A percentile compares a stretch with the other conserved stretches of the same genome.
These are phyloP conservation scores for Ophiostoma novo-ulmi DNA, from an alignment of 2,329 filamentous ascomycete species.

Conservation along the genomic window DNA sequence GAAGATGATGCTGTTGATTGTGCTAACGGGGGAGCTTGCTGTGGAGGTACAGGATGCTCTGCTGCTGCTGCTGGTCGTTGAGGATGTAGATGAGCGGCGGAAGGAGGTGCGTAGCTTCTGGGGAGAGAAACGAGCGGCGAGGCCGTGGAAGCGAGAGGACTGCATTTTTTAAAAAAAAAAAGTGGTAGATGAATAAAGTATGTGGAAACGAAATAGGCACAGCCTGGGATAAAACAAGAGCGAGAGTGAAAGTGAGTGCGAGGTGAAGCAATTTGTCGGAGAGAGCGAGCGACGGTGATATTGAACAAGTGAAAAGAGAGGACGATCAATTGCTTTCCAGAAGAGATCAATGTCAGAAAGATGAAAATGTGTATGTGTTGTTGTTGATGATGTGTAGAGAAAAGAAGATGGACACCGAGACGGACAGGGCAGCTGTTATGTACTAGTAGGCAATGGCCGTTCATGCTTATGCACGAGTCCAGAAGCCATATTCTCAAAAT, in stretches of 20 bases:
- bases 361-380: background rate
- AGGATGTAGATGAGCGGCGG: conserved; percentile 42
- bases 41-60: conserved; percentile 42
- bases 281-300: background rate
- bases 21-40: conserved; percentile 43
- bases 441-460: background rate
- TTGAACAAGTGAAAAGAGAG: conserved; percentile 14
- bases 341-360: conserved; percentile 14
- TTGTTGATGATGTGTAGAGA: background rate
- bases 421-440: conserved; percentile 1
- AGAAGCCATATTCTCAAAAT: conserved; percentile 9
- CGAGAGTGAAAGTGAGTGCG: background rate
- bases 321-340: conserved; percentile 21
- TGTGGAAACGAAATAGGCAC: background rate
- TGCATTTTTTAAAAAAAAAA: conserved; percentile 42
- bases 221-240: background rate
- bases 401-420: background rate
- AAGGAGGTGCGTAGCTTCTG: conserved; percentile 47
- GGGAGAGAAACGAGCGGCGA: conserved; percentile 49
- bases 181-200: background rate
- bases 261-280: background rate
- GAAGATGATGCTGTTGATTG: conserved; percentile 56
- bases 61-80: conserved; percentile 39
- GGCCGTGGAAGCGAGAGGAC: conserved; percentile 45
- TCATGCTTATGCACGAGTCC: conserved; percentile 5